A percentile compares a stretch with the other conserved stretches of the same genome.
These are phyloP conservation scores for Adansonia madagascariensis DNA, from an alignment of 441 rosid species.

Conservation along the genomic window DNA sequence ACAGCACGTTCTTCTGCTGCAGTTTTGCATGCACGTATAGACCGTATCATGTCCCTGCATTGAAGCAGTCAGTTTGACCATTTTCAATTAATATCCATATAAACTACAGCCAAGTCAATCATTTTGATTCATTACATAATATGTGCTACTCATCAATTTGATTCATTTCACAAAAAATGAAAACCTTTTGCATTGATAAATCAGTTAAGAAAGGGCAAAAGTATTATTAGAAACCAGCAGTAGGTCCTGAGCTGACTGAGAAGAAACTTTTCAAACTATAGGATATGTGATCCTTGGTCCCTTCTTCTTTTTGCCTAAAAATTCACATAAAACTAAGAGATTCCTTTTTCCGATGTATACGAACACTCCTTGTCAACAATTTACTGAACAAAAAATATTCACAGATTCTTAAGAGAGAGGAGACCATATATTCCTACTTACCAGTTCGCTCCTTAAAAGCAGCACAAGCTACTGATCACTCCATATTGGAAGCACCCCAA, in stretches of 20 bases:
- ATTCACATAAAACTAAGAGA: background rate
- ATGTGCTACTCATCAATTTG: background rate
- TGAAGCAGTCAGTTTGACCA: constrained; percentile 21
- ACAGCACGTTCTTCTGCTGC: constrained; percentile 99
- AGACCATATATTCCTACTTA: background rate
- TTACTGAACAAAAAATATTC: background rate
- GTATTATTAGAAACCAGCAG: background rate
- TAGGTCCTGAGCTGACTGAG: background rate
- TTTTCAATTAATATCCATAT: background rate
- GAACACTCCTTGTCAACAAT: background rate
- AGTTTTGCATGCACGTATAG: constrained; percentile 97
- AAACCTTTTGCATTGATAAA: background rate
- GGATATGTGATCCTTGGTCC: background rate
- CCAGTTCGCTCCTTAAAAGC: background rate
- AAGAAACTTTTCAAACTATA: background rate
- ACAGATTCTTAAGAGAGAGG: background rate
- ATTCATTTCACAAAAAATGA: background rate
- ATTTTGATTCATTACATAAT: background rate
- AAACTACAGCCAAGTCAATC: constrained; percentile 1
- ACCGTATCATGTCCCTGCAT: constrained; percentile 97
- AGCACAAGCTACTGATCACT: background rate
- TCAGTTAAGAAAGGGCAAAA: background rate
- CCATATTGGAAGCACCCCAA: background rate
- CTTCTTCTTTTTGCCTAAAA: background rate
- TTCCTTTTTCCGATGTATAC: background rate